phyloP scores from a whole-genome alignment of 2,329 filamentous ascomycete species.

The Aspergillus thermomutatus region DNA sequence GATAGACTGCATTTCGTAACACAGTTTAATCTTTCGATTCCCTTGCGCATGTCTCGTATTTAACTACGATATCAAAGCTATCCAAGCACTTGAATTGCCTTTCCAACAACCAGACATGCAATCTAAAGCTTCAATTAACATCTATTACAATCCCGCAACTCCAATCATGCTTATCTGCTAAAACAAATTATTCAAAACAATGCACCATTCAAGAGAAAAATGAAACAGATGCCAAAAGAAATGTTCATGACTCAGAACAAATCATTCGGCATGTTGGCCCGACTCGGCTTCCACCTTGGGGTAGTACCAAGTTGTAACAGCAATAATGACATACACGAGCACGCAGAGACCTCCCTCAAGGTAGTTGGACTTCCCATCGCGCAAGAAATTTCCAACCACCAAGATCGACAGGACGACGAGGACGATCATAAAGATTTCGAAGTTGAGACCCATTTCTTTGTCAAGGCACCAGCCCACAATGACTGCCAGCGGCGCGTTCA shows the following conservation, averaged over 20 bases:
- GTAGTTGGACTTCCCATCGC: constrained; percentile 87
- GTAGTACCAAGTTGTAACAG: constrained; percentile 60
- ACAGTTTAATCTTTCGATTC: not conserved
- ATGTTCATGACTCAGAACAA: not conserved
- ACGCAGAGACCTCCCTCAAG: constrained; percentile 81
- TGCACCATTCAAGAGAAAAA: not conserved
- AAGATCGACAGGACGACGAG: constrained; percentile 80
- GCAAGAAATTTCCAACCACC: constrained; percentile 80
- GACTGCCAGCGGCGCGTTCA: constrained; percentile 80
- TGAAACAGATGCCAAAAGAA: not conserved
- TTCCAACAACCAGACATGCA: not conserved
- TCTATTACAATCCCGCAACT: not conserved
- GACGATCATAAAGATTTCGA: constrained; percentile 81
- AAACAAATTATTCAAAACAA: not conserved
- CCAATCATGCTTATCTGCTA: not conserved
- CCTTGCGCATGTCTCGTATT: not conserved
- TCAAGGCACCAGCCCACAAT: constrained; percentile 77
- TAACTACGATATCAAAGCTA: not conserved
- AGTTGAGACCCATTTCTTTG: constrained; percentile 73
- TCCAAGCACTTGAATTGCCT: not conserved
- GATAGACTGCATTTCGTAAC: not conserved
- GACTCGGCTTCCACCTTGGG: constrained; percentile 44
- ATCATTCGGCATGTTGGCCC: not conserved
- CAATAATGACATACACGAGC: constrained; percentile 60
- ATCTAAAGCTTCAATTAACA: not conserved